Evolutionary conservation across 192 early-diverging fungal species (phyloP), one percentile per base, ranked within the genome.

Genomic region (Phycomyces nitens): DNA sequence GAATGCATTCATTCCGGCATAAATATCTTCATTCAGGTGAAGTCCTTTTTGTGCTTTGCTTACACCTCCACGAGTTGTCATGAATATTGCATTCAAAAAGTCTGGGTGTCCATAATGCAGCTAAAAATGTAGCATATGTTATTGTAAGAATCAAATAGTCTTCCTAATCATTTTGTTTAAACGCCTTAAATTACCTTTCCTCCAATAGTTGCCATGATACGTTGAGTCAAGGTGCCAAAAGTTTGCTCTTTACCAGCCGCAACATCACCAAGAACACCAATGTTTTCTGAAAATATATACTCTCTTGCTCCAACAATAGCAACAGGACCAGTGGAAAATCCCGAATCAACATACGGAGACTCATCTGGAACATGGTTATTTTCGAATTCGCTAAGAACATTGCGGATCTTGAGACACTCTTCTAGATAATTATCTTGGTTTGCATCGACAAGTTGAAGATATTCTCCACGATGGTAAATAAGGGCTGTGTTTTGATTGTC

Each of bases 391-490:
- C 87, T 86, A 16, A 95, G 80, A 5, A 94, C 83, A 68, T 88
- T 92, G 40, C 92, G 78, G 64, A 95, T 90, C 77, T 95, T 95
- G 64, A 95, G 73, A 53, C 87, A 86, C 77, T 93, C 92, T 66
- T 95, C 93, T 22, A 95, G 74, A 64, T 94, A 95, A 75, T 95
- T 92, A 73, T 95, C 93, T 79, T 94, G 92, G 66, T 95, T 95
- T 9, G 93, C 93, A 57, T 95, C 93, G 24, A 95, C 84, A 24
- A 93, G 71, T 70, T 95, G 90, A 43, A 95, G 42, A 56, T 92
- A 93, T 81, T 95, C 93, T 40, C 93, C 93, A 40, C 93, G 92
- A 29, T 85, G 82, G 55, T 90, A 95, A 27, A 92, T 86, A 20
- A 95, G 80, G 14, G 90, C 80, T 59, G 91, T 90, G 75, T 92